Evolutionary conservation across 106 monocot genomes (phyloP), one percentile per base, ranked within the genome.

Genomic region (Xerophyta viscosa): DNA sequence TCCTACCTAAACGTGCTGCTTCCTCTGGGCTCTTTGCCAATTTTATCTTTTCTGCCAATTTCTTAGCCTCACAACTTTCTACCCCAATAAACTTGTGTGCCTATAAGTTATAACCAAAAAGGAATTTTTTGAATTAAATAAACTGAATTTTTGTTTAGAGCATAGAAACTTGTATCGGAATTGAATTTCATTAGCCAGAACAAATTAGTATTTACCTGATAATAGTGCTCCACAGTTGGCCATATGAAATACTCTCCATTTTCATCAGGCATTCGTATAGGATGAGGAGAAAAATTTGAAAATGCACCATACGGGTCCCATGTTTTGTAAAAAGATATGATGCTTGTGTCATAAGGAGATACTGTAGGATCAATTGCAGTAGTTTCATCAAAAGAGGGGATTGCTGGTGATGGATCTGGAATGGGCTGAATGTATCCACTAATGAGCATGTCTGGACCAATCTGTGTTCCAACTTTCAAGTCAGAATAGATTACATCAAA

Each of bases 291-390:
- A 69, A 86, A 98, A 57, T 89, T 98, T 52, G 98, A 98, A 58
- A 98, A 77, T 41, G 79, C 78, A 60, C 98, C 89, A 72, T 71
- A 98, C 20, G 69, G 68, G 63, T 98, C 89, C 86, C 98, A 98
- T 23, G 98, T 98, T 78, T 98, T 89, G 53, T 98, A 98, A 62
- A 98, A 98, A 54, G 71, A 98, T 59, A 98, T 83, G 31, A 98
- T 83, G 23, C 74, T 74, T 66, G 89, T 56, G 39, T 98, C 98
- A 53, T 74, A 90, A 52, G 73, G 82, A 39, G 77, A 71, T 55
- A 89, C 60, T 37, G 69, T 69, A n/a, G 82, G 89, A 77, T 98
- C 98, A 71, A 79, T 28, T 54, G 61, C 48, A 43, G 76, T 64
- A 58, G 65, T 90, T 77, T 77, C 79, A 55, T 98, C 65, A 23